Evolutionary conservation across 306 rosid genomes (phyloP).

Genomic region (Cyamopsis tetragonoloba): DNA sequence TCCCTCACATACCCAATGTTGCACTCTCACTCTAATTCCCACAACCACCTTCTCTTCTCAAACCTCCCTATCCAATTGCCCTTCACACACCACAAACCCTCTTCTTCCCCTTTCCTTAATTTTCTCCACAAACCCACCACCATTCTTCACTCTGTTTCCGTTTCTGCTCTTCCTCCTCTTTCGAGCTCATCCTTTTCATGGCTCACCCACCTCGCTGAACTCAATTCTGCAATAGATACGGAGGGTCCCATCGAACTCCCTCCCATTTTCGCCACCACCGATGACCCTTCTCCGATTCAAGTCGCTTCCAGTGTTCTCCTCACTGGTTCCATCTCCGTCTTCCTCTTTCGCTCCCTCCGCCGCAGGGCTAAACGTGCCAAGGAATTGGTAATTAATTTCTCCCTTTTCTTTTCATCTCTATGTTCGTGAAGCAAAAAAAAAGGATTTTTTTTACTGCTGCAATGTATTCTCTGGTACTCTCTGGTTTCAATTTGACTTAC

Average conservation of each 20-base stretch:
- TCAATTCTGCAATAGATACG: constrained; percentile 24
- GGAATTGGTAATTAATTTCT: constrained; percentile 45
- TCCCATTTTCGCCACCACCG: constrained; percentile 63
- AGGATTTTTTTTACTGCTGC: not conserved
- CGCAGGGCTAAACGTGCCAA: constrained; percentile 87
- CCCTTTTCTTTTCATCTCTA: not conserved
- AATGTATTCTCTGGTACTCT: not conserved
- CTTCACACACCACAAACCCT: constrained; percentile 13
- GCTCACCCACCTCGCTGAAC: constrained; percentile 43
- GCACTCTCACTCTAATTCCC: constrained; percentile 42
- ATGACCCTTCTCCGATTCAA: constrained; percentile 78
- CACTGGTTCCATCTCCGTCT: constrained; percentile 73
- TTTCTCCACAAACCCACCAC: constrained; percentile 39
- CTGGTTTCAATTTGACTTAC: not conserved
- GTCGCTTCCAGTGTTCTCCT: constrained; percentile 86
- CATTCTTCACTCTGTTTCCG: constrained; percentile 30
- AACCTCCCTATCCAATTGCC: constrained; percentile 16
- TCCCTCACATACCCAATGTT: constrained; percentile 35
- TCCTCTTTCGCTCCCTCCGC: constrained; percentile 84
- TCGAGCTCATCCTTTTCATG: constrained; percentile 36
- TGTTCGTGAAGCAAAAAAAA: not conserved
- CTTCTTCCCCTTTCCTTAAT: constrained; percentile 12
- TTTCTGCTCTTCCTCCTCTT: constrained; percentile 38
- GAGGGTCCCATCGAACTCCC: constrained; percentile 75
- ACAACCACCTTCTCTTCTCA: constrained; percentile 42